A percentile compares a stretch with the other conserved stretches of the same genome.
phyloP scores from a whole-genome alignment of 2,329 filamentous ascomycete genomes.

The Epichloe sylvatica region DNA sequence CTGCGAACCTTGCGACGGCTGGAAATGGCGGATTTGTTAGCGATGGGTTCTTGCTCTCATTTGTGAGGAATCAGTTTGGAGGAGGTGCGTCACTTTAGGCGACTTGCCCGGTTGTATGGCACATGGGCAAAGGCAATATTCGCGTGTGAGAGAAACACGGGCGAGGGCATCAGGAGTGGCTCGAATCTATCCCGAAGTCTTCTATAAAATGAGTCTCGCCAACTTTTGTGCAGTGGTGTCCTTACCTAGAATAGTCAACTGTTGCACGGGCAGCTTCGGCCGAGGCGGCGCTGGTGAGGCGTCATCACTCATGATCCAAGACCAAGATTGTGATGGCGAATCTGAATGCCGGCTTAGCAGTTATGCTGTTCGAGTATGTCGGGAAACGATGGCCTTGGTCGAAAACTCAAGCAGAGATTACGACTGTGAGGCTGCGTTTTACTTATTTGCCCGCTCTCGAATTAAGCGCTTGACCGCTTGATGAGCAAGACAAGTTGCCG shows the following conservation, averaged over 20 bases:
- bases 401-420: too few relatives aligned
- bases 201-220: neutral
- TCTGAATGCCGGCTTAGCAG: too few relatives aligned
- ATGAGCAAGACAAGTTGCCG: too few relatives aligned
- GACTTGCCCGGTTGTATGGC: neutral
- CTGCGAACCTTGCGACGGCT: conserved; percentile 69
- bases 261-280: conserved; percentile 59
- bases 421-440: too few relatives aligned
- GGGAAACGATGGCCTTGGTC: too few relatives aligned
- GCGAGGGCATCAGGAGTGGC: neutral
- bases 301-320: conserved; percentile 3
- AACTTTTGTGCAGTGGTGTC: neutral
- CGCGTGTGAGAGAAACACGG: too few relatives aligned
- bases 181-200: neutral
- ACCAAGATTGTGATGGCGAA: neutral
- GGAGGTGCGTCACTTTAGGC: neutral
- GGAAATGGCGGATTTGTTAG: conserved; percentile 1
- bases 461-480: too few relatives aligned
- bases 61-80: too few relatives aligned
- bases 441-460: too few relatives aligned
- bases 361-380: too few relatives aligned
- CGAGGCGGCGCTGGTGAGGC: conserved; percentile 9
- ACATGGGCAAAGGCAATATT: neutral
- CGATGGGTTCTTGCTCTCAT: neutral
- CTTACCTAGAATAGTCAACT: conserved; percentile 66